Conservation (phyloP, 2,329 filamentous ascomycete species). For the Tympanopsis confertula region DNA sequence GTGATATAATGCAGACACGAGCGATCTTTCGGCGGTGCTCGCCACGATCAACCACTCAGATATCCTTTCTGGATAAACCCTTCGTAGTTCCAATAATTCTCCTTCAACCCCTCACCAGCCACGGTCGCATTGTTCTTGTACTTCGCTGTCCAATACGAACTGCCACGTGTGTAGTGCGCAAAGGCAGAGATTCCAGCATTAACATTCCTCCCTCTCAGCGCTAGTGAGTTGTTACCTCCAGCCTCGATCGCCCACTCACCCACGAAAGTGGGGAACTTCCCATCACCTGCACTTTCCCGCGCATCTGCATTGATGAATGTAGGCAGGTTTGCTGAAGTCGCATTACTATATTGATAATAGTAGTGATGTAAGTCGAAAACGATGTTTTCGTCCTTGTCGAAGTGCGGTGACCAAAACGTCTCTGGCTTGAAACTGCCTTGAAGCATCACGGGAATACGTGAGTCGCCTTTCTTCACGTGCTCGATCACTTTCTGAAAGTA, state of each 20-base stretch:
- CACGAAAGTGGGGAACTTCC: neutral
- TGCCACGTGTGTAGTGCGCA: neutral
- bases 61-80: neutral
- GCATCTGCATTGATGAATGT: conserved; percentile 14
- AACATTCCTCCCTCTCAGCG: neutral
- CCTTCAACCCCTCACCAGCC: neutral
- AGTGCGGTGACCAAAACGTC: conserved; percentile 14
- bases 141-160: neutral
- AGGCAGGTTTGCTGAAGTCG: conserved; percentile 12
- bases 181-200: neutral
- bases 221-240: neutral
- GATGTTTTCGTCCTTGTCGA: conserved; percentile 11
- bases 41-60: too few species aligned
- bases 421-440: conserved; percentile 15
- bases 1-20: too few species aligned
- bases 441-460: conserved; percentile 17
- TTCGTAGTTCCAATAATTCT: neutral
- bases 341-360: conserved; percentile 13
- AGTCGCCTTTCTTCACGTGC: conserved; percentile 11
- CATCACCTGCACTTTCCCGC: conserved; percentile 6
- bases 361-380: conserved; percentile 17
- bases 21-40: too few species aligned
- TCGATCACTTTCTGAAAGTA: conserved; percentile 17
- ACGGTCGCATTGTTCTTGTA: neutral
- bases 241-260: neutral